Evolutionary conservation across 257 asterid species (phyloP).

Genomic region (Jacaranda mimosifolia): DNA sequence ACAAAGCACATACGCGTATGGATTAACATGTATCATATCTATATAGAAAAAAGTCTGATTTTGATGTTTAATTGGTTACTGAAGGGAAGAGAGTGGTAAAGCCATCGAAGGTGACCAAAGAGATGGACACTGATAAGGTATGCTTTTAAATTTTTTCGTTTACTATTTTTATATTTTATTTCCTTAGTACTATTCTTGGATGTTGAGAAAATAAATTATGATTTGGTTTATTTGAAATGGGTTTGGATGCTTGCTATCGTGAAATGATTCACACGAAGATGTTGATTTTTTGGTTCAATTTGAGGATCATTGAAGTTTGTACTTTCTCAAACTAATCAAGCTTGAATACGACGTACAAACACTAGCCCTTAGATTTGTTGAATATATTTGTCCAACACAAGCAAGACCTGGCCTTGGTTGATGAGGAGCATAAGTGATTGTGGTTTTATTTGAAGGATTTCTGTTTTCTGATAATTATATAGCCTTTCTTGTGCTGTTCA

Average conservation of each 20-base stretch:
- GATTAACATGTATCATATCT: neutral
- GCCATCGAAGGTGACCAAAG: slow-evolving; percentile 76
- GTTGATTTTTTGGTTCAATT: neutral
- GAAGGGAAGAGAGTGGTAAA: slow-evolving; percentile 79
- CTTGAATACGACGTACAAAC: neutral
- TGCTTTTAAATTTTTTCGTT: neutral
- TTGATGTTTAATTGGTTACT: slow-evolving; percentile 11
- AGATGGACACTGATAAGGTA: slow-evolving; percentile 78
- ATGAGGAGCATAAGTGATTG: neutral
- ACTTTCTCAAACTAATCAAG: neutral
- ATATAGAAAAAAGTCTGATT: neutral
- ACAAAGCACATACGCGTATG: neutral
- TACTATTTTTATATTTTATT: neutral
- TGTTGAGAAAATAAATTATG: neutral
- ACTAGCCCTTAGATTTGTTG: neutral
- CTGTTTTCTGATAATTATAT: neutral
- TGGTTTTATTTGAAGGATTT: slow-evolving; percentile 3
- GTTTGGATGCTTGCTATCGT: neutral
- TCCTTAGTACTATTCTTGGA: neutral
- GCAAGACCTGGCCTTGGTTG: neutral
- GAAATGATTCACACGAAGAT: neutral
- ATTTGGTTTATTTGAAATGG: neutral
- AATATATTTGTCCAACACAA: neutral
- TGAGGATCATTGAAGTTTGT: neutral
- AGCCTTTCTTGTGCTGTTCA: neutral